Percentiles rank a stretch among this genome's conserved stretches.
Conservation (phyloP, 2,329 filamentous ascomycete species). For the Phoma sp. region DNA sequence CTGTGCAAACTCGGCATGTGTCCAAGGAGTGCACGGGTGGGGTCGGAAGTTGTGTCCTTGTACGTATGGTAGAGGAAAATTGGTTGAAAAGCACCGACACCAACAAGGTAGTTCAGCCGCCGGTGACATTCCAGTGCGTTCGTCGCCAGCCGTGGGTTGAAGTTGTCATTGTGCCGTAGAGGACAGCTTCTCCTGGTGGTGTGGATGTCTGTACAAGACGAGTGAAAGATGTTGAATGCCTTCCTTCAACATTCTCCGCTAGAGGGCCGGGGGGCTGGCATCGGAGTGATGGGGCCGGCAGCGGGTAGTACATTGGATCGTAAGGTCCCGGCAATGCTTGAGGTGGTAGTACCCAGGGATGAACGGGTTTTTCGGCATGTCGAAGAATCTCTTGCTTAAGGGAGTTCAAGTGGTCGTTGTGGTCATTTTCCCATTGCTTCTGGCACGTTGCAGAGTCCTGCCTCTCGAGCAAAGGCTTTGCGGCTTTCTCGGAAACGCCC, state of each 20-base stretch:
- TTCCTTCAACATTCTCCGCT: constrained; percentile 9
- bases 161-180: constrained; percentile 38
- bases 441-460: constrained; percentile 12
- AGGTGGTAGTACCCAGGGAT: constrained; percentile 44
- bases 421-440: constrained; percentile 20
- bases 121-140: constrained; percentile 44
- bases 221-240: constrained; percentile 29
- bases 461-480: constrained; percentile 2
- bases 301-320: constrained; percentile 44
- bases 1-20: not conserved
- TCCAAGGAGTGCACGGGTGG: not conserved
- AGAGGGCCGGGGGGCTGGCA: constrained; percentile 24
- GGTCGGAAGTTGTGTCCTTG: not conserved
- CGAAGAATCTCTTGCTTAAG: constrained; percentile 24
- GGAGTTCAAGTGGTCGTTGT: constrained; percentile 13
- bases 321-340: constrained; percentile 45
- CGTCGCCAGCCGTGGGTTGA: constrained; percentile 44
- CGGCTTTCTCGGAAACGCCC: not conserved
- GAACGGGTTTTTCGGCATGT: constrained; percentile 28
- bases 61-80: not conserved
- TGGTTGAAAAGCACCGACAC: not conserved
- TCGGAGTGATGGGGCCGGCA: constrained; percentile 39
- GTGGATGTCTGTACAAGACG: constrained; percentile 37
- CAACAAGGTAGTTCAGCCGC: constrained; percentile 28
- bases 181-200: constrained; percentile 15